Conservation (phyloP, 106 monocot species). For the Dendrobium catenatum region DNA sequence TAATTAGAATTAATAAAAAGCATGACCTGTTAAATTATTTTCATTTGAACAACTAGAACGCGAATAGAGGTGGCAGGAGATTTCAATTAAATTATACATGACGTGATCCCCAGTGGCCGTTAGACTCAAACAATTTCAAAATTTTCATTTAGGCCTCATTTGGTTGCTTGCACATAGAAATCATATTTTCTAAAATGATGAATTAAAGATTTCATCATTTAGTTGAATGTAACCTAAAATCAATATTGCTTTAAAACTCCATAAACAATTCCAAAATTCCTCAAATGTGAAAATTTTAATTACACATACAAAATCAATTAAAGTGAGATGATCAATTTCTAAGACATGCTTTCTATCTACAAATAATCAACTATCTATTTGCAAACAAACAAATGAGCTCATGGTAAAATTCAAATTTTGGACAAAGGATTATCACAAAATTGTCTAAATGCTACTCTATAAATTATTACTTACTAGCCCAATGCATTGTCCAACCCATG, state of each 20-base stretch:
- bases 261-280: too few relatives aligned
- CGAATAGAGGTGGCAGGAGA: not conserved
- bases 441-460: not conserved
- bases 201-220: too few relatives aligned
- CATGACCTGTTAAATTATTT: not conserved
- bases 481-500: conserved; percentile 98
- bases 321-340: too few relatives aligned
- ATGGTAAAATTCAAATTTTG: not conserved
- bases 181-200: too few relatives aligned
- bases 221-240: too few relatives aligned
- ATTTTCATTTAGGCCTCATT: not conserved
- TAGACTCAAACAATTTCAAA: not conserved
- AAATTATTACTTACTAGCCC: conserved; percentile 59
- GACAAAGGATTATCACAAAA: not conserved
- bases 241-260: too few relatives aligned
- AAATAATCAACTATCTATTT: not conserved
- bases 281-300: too few relatives aligned
- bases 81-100: not conserved
- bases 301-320: too few relatives aligned
- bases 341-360: too few relatives aligned
- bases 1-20: not conserved
- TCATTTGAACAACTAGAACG: not conserved
- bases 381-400: not conserved
- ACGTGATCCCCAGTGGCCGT: not conserved
- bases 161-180: too few relatives aligned